Conservation (phyloP, 2,329 filamentous ascomycete genomes). For the Microcyclospora tardicrescens region DNA sequence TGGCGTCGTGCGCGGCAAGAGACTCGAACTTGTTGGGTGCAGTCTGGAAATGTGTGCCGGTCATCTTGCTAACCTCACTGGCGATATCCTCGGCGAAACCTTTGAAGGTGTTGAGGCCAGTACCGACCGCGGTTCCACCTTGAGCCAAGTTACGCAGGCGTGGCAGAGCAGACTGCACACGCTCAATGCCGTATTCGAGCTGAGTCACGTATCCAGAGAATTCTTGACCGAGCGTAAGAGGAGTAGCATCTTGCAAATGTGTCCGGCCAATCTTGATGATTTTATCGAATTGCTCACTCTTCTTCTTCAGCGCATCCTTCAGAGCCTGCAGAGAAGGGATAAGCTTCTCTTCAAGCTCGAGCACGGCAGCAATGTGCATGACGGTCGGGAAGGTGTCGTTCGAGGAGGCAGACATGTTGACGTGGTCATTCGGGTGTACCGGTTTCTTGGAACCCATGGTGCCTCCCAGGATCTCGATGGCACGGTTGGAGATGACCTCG, state of each 20-base stretch:
- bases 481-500: constrained; percentile 98
- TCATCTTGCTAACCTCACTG: constrained; percentile 80
- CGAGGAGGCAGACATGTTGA: constrained; percentile 97
- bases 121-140: constrained; percentile 92
- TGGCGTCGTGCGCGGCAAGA: constrained; percentile 85
- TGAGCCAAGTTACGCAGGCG: constrained; percentile 80
- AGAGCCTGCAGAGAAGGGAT: constrained; percentile 73
- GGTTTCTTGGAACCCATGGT: constrained; percentile 94
- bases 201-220: constrained; percentile 96
- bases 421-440: constrained; percentile 97
- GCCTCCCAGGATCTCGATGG: constrained; percentile 93
- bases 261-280: constrained; percentile 99
- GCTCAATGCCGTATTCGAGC: constrained; percentile 79
- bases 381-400: constrained; percentile 99
- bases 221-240: constrained; percentile 88
- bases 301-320: constrained; percentile 70
- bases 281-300: constrained; percentile 77
- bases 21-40: constrained; percentile 99
- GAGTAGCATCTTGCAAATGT: constrained; percentile 93
- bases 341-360: constrained; percentile 79
- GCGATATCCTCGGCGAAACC: constrained; percentile 93
- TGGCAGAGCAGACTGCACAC: constrained; percentile 69
- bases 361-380: constrained; percentile 96
- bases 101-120: constrained; percentile 92
- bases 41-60: constrained; percentile 84